Evolutionary conservation across 106 monocot genomes (phyloP).

Genomic region (Acanthochlamys bracteata): DNA sequence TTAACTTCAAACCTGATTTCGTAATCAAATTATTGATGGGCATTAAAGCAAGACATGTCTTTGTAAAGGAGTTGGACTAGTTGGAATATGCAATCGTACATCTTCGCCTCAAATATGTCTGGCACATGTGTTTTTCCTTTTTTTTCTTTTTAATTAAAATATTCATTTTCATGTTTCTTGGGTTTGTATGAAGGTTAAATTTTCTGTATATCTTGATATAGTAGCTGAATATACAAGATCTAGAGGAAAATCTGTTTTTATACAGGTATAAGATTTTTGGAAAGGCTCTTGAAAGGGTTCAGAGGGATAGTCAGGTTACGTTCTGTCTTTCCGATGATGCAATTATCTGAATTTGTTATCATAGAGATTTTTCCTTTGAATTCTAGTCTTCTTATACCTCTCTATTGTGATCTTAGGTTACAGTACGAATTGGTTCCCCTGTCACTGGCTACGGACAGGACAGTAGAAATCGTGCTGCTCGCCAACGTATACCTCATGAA

Average conservation of each 20-base stretch:
- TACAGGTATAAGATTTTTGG: slow-evolving; percentile 96
- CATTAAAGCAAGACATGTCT: too few relatives aligned
- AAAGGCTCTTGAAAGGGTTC: slow-evolving; percentile 86
- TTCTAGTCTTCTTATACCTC: background rate
- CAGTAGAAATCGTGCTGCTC: slow-evolving; percentile 91
- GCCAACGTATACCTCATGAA: slow-evolving; percentile 73
- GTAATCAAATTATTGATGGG: too few relatives aligned
- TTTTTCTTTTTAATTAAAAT: too few relatives aligned
- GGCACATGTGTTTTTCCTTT: too few relatives aligned
- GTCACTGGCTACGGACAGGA: slow-evolving; percentile 96
- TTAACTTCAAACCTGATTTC: too few relatives aligned
- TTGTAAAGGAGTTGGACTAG: too few relatives aligned
- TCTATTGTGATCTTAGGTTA: slow-evolving; percentile 47
- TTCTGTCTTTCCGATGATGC: background rate
- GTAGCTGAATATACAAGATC: background rate
- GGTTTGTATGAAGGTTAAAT: background rate
- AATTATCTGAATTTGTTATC: background rate
- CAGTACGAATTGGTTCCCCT: slow-evolving; percentile 88
- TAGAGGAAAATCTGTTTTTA: background rate
- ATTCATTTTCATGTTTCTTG: too few relatives aligned
- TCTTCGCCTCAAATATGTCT: too few relatives aligned
- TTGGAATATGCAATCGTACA: too few relatives aligned
- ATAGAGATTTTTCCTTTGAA: too few relatives aligned
- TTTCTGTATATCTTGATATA: background rate
- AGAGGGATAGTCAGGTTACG: slow-evolving; percentile 80